These are phyloP conservation scores for Nicotiana otophora DNA, from an alignment of 257 asterid species.

Conservation along the genomic window DNA sequence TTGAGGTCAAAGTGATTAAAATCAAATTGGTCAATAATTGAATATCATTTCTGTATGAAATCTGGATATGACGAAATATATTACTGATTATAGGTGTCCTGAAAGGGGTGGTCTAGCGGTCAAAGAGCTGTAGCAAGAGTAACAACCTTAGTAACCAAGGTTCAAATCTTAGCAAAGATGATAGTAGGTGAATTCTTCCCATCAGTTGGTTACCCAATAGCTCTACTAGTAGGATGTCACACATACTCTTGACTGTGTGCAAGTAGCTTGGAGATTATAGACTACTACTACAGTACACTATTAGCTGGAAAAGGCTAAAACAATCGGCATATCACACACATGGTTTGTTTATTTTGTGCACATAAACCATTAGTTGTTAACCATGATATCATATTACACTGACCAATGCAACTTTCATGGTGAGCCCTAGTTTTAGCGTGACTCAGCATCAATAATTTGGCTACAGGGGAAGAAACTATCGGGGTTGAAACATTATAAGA, in stretches of 20 bases:
- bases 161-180: neutral
- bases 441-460: neutral
- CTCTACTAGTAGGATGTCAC: neutral
- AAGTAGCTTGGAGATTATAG: neutral
- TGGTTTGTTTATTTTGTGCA: neutral
- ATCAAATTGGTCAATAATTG: neutral
- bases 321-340: neutral
- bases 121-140: neutral
- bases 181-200: neutral
- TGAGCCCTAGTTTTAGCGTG: conserved; percentile 2
- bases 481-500: neutral
- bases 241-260: neutral
- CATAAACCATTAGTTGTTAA: neutral
- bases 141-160: neutral
- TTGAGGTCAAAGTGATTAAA: neutral
- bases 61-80: neutral
- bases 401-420: neutral
- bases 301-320: neutral
- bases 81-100: neutral
- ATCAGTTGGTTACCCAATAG: neutral
- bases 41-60: neutral
- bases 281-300: neutral
- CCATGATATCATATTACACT: neutral
- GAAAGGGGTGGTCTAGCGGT: neutral
- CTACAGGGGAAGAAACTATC: neutral